Conservation (phyloP, 2,329 filamentous ascomycete genomes). For the Ophiostoma sp. region DNA sequence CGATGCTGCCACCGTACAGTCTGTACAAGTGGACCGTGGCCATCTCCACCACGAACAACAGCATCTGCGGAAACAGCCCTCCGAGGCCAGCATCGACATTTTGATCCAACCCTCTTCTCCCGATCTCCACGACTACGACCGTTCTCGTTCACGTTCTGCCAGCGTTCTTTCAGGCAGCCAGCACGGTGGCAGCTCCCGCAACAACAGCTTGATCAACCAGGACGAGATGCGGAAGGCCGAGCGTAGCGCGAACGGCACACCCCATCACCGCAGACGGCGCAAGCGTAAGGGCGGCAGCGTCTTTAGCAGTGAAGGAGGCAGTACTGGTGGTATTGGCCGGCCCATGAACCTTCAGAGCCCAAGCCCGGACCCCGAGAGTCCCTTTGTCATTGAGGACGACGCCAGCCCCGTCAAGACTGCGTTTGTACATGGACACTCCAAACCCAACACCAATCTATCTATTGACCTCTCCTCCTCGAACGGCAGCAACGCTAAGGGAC, state of each 20-base stretch:
- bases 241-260: not conserved
- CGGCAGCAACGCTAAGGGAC: not conserved
- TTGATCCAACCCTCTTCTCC: constrained; percentile 6
- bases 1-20: not conserved
- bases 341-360: not conserved
- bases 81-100: constrained; percentile 4
- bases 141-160: not conserved
- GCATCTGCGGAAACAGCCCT: not conserved
- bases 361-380: not conserved
- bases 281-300: not conserved
- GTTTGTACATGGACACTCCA: not conserved
- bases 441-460: constrained; percentile 1
- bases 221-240: constrained; percentile 13
- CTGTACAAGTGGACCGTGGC: not conserved
- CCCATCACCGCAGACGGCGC: not conserved
- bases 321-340: not conserved
- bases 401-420: not conserved
- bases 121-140: not conserved
- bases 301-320: not conserved
- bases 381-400: not conserved
- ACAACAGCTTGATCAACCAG: not conserved
- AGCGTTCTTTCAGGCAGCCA: constrained; percentile 8
- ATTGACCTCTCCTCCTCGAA: not conserved
- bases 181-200: not conserved
- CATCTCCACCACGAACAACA: not conserved